Conservation (phyloP, 352 stramenopile species). For the Globisporangium parvum region DNA sequence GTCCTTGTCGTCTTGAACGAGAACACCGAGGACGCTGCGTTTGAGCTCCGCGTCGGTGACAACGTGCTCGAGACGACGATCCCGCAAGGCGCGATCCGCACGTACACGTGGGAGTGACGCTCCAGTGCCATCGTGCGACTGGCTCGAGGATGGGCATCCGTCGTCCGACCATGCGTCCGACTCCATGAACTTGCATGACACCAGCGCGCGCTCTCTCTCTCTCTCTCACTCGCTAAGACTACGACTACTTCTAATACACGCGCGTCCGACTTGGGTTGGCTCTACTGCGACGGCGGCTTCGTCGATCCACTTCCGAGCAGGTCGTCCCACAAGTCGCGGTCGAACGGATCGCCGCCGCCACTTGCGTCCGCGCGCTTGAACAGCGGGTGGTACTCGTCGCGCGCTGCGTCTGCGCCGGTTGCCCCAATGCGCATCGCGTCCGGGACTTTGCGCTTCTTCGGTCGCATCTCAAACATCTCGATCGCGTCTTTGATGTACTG, state of each 20-base stretch:
- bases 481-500: conserved; percentile 72
- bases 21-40: conserved; percentile 67
- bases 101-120: conserved; percentile 59
- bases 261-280: background rate
- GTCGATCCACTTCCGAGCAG: conserved; percentile 26
- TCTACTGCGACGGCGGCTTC: background rate
- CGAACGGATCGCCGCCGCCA: conserved; percentile 36
- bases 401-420: conserved; percentile 9
- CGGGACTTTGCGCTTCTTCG: conserved; percentile 72
- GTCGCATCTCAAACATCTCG: conserved; percentile 72
- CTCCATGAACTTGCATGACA: too few relatives aligned
- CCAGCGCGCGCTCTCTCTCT: too few relatives aligned
- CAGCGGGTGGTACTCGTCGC: conserved; percentile 39
- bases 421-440: conserved; percentile 56
- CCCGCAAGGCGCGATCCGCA: conserved; percentile 56
- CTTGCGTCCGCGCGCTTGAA: conserved; percentile 15
- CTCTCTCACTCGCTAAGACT: too few relatives aligned
- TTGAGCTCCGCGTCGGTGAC: conserved; percentile 49
- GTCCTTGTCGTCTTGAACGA: conserved; percentile 83
- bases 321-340: conserved; percentile 66
- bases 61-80: conserved; percentile 45
- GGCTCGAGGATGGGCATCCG: background rate
- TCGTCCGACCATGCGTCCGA: background rate
- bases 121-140: too few relatives aligned
- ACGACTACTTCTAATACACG: background rate